These are phyloP conservation scores for Xylaria venustula DNA, from an alignment of 495 filamentous ascomycete species.

Conservation along the genomic window DNA sequence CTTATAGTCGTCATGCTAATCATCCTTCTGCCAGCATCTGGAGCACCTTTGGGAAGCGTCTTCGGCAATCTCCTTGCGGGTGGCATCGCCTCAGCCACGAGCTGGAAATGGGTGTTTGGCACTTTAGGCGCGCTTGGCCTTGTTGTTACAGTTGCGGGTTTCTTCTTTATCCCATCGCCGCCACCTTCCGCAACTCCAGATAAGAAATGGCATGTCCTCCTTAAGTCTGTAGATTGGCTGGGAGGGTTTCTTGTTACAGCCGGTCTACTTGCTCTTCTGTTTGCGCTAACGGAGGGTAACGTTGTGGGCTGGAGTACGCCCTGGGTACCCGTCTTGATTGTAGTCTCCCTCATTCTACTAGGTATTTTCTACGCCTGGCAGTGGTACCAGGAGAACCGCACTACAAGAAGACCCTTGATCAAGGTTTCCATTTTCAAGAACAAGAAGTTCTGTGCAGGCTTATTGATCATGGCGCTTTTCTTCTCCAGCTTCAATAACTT, in stretches of 20 bases:
- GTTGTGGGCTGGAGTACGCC: slow-evolving; percentile 66
- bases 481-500: slow-evolving; percentile 60
- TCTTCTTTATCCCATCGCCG: slow-evolving; percentile 65
- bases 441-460: slow-evolving; percentile 54
- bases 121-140: slow-evolving; percentile 62
- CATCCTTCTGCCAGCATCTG: slow-evolving; percentile 42
- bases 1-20: neutral
- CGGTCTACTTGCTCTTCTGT: slow-evolving; percentile 61
- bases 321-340: slow-evolving; percentile 64
- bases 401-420: slow-evolving; percentile 51
- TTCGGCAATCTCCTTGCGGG: slow-evolving; percentile 56
- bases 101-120: slow-evolving; percentile 67
- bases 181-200: slow-evolving; percentile 35
- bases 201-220: slow-evolving; percentile 23
- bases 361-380: slow-evolving; percentile 65
- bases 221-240: slow-evolving; percentile 58
- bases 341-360: slow-evolving; percentile 59
- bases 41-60: slow-evolving; percentile 56
- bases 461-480: slow-evolving; percentile 59
- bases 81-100: slow-evolving; percentile 52
- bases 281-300: slow-evolving; percentile 63
- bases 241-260: slow-evolving; percentile 63
- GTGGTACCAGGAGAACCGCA: slow-evolving; percentile 50
- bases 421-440: slow-evolving; percentile 57
- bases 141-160: slow-evolving; percentile 55